Evolutionary conservation across 306 rosid species (phyloP).

Genomic region (Medicago ruthenica): DNA sequence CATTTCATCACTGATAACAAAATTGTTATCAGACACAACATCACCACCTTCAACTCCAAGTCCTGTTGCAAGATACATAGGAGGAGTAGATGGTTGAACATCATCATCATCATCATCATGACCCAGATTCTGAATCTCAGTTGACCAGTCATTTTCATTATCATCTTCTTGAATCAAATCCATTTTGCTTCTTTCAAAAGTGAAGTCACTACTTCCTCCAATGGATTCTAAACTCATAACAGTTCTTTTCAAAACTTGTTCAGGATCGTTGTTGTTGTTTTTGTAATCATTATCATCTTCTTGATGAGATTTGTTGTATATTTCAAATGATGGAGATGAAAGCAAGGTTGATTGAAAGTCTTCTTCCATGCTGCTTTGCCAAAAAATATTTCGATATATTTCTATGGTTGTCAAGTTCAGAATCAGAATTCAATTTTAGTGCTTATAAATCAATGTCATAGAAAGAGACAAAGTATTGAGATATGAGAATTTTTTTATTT

Average conservation of each 20-base stretch:
- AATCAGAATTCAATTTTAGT: no score
- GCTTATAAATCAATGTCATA: background rate
- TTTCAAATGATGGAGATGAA: constrained; percentile 71
- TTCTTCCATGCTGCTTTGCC: no score
- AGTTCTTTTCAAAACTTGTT: constrained; percentile 52
- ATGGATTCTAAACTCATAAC: constrained; percentile 39
- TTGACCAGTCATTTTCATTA: constrained; percentile 49
- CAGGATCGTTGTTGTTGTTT: constrained; percentile 40
- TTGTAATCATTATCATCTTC: no score
- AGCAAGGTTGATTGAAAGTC: constrained; percentile 44
- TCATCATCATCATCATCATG: constrained; percentile 50
- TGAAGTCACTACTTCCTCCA: constrained; percentile 52
- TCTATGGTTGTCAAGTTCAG: no score
- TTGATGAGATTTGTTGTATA: no score
- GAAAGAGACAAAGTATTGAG: constrained; percentile 9
- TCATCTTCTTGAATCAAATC: constrained; percentile 68
- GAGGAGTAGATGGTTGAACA: constrained; percentile 61
- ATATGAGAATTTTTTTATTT: background rate
- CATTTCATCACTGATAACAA: constrained; percentile 28
- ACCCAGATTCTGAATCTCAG: constrained; percentile 40
- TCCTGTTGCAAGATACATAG: constrained; percentile 72
- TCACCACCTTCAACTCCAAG: constrained; percentile 60
- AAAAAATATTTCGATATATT: no score
- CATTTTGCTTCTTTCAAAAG: constrained; percentile 55
- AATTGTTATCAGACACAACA: constrained; percentile 30